Evolutionary conservation across 2,329 filamentous ascomycete species (phyloP).

Genomic region (Aspergillus floridensis): DNA sequence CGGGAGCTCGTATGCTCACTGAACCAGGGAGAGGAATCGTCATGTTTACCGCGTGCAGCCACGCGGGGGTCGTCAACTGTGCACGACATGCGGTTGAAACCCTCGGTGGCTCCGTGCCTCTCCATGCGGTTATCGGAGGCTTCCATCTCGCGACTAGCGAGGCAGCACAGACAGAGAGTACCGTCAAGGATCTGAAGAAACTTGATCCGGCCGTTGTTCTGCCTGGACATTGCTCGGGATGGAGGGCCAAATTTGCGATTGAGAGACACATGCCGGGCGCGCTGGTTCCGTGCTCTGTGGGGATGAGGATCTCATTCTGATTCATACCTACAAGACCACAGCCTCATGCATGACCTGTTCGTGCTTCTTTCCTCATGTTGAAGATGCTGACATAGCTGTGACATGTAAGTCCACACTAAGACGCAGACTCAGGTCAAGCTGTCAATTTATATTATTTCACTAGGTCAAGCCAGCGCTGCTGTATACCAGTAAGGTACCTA

Average conservation of each 20-base stretch:
- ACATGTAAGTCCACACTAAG: too few species aligned
- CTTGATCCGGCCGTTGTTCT: slow-evolving; percentile 51
- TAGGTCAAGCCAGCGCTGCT: too few species aligned
- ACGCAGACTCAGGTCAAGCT: too few species aligned
- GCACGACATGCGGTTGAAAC: slow-evolving; percentile 47
- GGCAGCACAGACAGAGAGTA: slow-evolving; percentile 43
- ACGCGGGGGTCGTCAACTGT: slow-evolving; percentile 56
- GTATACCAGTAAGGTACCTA: too few species aligned
- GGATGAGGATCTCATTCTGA: slow-evolving; percentile 43
- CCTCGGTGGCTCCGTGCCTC: slow-evolving; percentile 34
- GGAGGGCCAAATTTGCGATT: slow-evolving; percentile 54
- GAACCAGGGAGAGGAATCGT: slow-evolving; percentile 50
- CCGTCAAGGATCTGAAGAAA: slow-evolving; percentile 49
- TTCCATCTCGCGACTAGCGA: slow-evolving; percentile 54
- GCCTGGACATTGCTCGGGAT: slow-evolving; percentile 57
- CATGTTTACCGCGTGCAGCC: slow-evolving; percentile 57
- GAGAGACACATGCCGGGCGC: slow-evolving; percentile 52
- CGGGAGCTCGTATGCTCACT: neutral
- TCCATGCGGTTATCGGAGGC: slow-evolving; percentile 54
- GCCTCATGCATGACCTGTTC: too few species aligned
- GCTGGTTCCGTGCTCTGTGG: slow-evolving; percentile 52
- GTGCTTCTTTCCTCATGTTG: too few species aligned
- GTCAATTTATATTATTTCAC: too few species aligned
- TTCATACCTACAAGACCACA: too few species aligned
- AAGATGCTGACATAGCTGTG: too few species aligned